Evolutionary conservation across 2,329 filamentous ascomycete species (phyloP).

Genomic region (Clonostachys solani): DNA sequence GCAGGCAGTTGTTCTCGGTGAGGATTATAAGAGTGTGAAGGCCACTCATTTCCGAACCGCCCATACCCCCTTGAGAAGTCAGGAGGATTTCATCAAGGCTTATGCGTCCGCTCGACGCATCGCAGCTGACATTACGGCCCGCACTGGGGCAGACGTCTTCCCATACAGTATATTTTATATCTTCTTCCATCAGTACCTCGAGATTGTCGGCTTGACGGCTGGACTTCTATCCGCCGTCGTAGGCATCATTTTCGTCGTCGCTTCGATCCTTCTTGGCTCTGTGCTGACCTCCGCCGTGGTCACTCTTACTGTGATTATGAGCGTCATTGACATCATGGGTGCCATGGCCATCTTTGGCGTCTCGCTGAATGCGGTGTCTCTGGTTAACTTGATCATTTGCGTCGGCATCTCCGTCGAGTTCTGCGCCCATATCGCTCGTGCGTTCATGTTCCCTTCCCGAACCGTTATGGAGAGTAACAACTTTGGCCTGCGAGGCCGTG

Average conservation of each 20-base stretch:
- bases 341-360: slow-evolving; percentile 89
- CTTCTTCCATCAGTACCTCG: slow-evolving; percentile 96
- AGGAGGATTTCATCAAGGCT: slow-evolving; percentile 88
- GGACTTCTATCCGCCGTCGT: slow-evolving; percentile 79
- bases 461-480: slow-evolving; percentile 75
- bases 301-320: slow-evolving; percentile 87
- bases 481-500: slow-evolving; percentile 72
- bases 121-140: slow-evolving; percentile 65
- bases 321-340: slow-evolving; percentile 87
- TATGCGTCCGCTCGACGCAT: slow-evolving; percentile 89
- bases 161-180: slow-evolving; percentile 98
- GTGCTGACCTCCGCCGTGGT: slow-evolving; percentile 77
- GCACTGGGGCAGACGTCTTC: slow-evolving; percentile 80
- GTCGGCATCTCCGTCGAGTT: slow-evolving; percentile 97
- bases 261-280: slow-evolving; percentile 78
- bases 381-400: slow-evolving; percentile 96
- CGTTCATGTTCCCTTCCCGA: slow-evolving; percentile 88
- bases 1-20: slow-evolving; percentile 75
- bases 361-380: slow-evolving; percentile 87
- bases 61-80: slow-evolving; percentile 81
- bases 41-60: slow-evolving; percentile 90
- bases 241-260: slow-evolving; percentile 78
- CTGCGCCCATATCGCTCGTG: slow-evolving; percentile 92
- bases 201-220: slow-evolving; percentile 75
- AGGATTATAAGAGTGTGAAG: slow-evolving; percentile 60